Base-by-base conservation (phyloP, 306 rosid species). In the Ormosia emarginata region DNA sequence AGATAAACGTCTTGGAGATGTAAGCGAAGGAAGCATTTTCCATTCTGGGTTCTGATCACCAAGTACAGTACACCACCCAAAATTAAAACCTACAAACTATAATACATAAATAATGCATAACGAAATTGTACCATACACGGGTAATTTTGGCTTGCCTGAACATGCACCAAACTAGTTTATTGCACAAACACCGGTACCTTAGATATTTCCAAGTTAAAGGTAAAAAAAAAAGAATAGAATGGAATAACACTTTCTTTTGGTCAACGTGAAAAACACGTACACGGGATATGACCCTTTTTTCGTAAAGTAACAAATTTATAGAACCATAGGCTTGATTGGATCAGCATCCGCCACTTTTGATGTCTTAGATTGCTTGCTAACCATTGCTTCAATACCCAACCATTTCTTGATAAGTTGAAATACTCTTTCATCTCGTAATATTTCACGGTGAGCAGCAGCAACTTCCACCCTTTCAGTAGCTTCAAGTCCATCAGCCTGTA, bases 401-500 rank as follows among this genome's bases (percentile, higher is more conserved):
- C 98, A 95, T 76, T 84, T 89, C 61, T 85, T 77, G 81, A 95
- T 87, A 52, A 24, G 80, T 68, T 82, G 70, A 79, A 95, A 86
- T 44, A 87, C 98, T 41, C 79, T 88, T 73, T 83, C 49, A 62
- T 95, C 86, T 5, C 76, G 61, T 34, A 95, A 74, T 53, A 95
- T 29, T 74, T 72, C 93, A 33, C 98, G 91, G 80, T 93, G 98
- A 67, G 87, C 77, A 12, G 85, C 93, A 30, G 88, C 74, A 50
- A 95, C 87, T 81, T 88, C 97, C 7, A 88, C 94, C 79, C 97
- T 93, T 84, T 89, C 98, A 33, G 55, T 82, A 41, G 98, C 95
- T 52, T 77, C 71, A 44, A 95, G 90, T 85, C 97, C 94, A 82
- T 95, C 98, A 4, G 95, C 95, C 98, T 95, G 86, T 67, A n/a